Evolutionary conservation across 139 green algal species (phyloP).

Genomic region (Raphidocelis subcapitata): DNA sequence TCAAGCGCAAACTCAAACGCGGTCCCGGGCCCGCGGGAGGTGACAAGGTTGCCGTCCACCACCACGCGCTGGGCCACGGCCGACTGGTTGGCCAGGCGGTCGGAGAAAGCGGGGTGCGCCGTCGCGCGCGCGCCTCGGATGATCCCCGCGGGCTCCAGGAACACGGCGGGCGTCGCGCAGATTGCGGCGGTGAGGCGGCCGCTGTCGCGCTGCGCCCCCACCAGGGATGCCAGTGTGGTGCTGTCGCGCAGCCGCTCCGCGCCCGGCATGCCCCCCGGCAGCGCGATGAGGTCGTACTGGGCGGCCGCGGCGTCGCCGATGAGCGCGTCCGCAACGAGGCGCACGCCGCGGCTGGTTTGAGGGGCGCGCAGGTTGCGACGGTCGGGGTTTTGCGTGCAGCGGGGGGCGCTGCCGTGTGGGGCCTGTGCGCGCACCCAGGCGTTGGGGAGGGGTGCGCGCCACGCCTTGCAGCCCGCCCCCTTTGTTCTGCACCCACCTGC

Average conservation of each 20-base stretch:
- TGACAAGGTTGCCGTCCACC: conserved; percentile 79
- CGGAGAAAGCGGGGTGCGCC: conserved; percentile 86
- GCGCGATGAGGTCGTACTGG: conserved; percentile 83
- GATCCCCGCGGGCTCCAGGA: conserved; percentile 80
- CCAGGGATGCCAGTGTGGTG: conserved; percentile 48
- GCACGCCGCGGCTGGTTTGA: conserved; percentile 67
- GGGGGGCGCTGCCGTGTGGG: neutral
- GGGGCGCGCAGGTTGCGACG: conserved; percentile 20
- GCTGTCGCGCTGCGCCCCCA: conserved; percentile 54
- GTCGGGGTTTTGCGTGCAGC: neutral
- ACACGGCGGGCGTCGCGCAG: conserved; percentile 92
- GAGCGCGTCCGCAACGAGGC: conserved; percentile 78
- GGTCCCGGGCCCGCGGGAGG: conserved; percentile 86
- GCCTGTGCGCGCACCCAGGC: neutral
- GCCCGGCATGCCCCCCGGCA: conserved; percentile 79
- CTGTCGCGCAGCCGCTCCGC: conserved; percentile 85
- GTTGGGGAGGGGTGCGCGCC: neutral
- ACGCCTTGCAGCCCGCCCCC: neutral
- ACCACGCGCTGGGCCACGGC: conserved; percentile 79
- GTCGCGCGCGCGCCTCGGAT: conserved; percentile 78
- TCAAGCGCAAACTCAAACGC: conserved; percentile 94
- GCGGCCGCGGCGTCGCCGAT: conserved; percentile 45
- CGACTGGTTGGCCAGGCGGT: conserved; percentile 69
- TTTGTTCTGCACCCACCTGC: neutral
- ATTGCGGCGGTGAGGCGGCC: conserved; percentile 82